Base-by-base conservation (phyloP, 2,329 filamentous ascomycete genomes). In the Ascochyta koolunga region DNA sequence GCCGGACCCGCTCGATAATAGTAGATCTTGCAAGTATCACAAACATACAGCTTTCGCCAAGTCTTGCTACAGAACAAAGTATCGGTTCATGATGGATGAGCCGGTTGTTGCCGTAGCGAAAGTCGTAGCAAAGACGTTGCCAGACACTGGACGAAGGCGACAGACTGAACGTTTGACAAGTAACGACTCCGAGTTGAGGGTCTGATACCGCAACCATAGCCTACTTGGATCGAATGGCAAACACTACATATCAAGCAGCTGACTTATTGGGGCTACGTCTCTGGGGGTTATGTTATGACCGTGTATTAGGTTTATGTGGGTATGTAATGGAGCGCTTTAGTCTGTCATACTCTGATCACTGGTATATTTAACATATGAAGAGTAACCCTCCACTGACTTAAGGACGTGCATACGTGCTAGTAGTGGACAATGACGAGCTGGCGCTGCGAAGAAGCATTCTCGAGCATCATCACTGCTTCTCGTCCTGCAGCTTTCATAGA, bases 11-110 rank as follows among this genome's bases (percentile, higher is more conserved):
- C 37, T 53, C 4, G 32, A 47, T 19, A 36, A 47, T 18, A 25
- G n/a, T 11, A 42, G 39, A 3, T 42, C 42, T 8, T 47, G 42
- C 31, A 47, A 16, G 3, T 53, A 53, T 29, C 50, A 53, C 19
- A 37, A 47, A 32, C 50, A 53, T 19, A 32, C 43, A 5, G 19
- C 11, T 10, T 15, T 24, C 31, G 24, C 29, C 7, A 22, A 32
- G 19, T 6, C 42, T 19, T 53, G 50, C 31, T 42, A 53, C 19
- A 53, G 31, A 11, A 19, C 10, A 7, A 53, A 47, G 27, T 47
- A 53, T 21, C 50, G 37, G 8, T 40, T 16, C 4, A 29, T 22
- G 22, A 22, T 35, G 19, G 35, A 51, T 21, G 39, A 44, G 11
- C 22, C 40, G 10, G 13, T 15, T 5, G 19, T 29, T 35, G 35